Base-by-base conservation (phyloP, 805 yeast species). In the Nakazawaea anatomiae region DNA sequence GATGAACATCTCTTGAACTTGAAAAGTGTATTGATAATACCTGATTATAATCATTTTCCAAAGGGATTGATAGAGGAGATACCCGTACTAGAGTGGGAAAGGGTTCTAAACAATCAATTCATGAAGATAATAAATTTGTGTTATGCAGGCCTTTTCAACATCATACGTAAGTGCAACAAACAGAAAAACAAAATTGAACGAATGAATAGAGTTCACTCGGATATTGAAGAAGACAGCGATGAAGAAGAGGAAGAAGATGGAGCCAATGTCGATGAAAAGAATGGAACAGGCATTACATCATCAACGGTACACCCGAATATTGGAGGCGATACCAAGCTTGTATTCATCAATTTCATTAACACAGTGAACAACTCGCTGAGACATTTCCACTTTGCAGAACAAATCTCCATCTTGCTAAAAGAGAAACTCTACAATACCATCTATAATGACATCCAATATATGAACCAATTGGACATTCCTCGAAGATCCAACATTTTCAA, bases 11-110 rank as follows among this genome's bases (percentile, higher is more conserved):
- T 63, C 41, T 75, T 85, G 55, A 68, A 72, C 46, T 72, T 89
- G 25, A 75, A 76, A n/a, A 88, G 87, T 2, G 82, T 86, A 14
- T 65, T 89, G 7, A 71, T 87, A 41, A 69, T 88, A 3, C 96
- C 96, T 0, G 87, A 81, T 57, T 73, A 65, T 52, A 59, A 63
- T 49, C 64, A 62, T 35, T 58, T 64, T 36, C 72, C 73, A 6
- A 67, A 64, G 47, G 60, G 64, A 27, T 53, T 45, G 9, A 46
- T 69, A 35, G 58, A 59, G 8, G 68, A 69, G 27, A 41, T 66
- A 5, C 58, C 59, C 44, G 46, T 54, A 6, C 54, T 53, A n/a
- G 72, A 68, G 46, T 55, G 65, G 39, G 41, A 54, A 34, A 57
- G 62, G 29, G 55, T 65, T n/a, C 48, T 61, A 14, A 59, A 61